Base-by-base conservation (phyloP, 73 alveolate species). In the Halteria grandinella region DNA sequence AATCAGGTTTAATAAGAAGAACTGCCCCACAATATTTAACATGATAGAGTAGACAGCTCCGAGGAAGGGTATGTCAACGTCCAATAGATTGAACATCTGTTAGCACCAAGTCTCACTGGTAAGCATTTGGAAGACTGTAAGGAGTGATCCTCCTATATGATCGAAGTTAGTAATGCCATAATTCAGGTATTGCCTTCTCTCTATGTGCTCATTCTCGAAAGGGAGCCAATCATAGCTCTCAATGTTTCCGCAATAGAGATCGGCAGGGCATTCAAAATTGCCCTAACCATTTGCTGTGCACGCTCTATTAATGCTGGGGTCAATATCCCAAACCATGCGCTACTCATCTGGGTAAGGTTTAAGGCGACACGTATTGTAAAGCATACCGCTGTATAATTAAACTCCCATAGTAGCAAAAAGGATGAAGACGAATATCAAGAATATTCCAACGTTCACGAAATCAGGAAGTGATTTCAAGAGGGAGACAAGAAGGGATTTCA, bases 1-100 rank as follows among this genome's bases (percentile, higher is more conserved):
- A 10, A 86, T 81, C 79, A 86, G 40, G 32, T 86, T 86, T 31
- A 86, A 63, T 11, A 86, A 62, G 60, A 86, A 81, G 62, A 86
- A 86, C 18, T 85, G 50, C 10, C 88, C 94, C 21, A 73, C 18
- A 7, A 86, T 43, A 0, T 81, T 69, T 1, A 86, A 59, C 18
- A 81, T 12, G 23, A 55, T 32, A 32, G 66, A 86, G 41, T 54
- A 86, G 21, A 72, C 32, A 10, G 77, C 81, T 12, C 78, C 90
- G 14, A 86, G 27, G 36, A 47, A 21, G 14, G 93, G 69, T 15
- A 63, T 28, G 10, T 59, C 84, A 4, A 86, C 85, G 29, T 86
- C 89, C 79, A 54, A 41, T 25, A 64, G 49, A 29, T 51, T 73
- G 15, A 34, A 29, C 85, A 73, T 73, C 20, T 34, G 27, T 1